A percentile compares a stretch with the other conserved stretches of the same genome.
phyloP scores from a whole-genome alignment of 768 basidiomycete species.

The Pulveroboletus frians region DNA sequence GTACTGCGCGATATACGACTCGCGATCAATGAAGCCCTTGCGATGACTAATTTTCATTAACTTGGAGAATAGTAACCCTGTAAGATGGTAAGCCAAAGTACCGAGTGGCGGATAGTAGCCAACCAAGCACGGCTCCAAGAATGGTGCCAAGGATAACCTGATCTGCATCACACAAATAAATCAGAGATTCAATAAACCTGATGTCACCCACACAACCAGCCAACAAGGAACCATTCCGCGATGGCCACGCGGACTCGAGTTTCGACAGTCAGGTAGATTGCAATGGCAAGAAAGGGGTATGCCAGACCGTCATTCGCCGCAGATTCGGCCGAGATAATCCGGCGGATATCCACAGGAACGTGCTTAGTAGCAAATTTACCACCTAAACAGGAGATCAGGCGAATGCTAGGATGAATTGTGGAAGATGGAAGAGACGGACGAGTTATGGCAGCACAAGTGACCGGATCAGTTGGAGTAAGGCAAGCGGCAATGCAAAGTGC shows the following conservation, averaged over 20 bases:
- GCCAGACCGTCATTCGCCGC: conserved; percentile 96
- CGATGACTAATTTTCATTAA: conserved; percentile 67
- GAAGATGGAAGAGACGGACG: conserved; percentile 35
- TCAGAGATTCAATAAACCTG: neutral
- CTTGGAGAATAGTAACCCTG: conserved; percentile 64
- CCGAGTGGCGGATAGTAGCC: conserved; percentile 2
- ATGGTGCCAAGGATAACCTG: conserved; percentile 72
- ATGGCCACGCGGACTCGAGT: conserved; percentile 56
- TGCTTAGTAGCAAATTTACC: conserved; percentile 66
- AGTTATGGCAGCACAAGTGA: conserved; percentile 81
- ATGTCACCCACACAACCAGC: conserved; percentile 57
- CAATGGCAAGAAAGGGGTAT: conserved; percentile 84
- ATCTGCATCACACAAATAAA: conserved; percentile 40
- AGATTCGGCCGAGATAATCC: conserved; percentile 80
- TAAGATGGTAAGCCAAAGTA: neutral
- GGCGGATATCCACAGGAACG: conserved; percentile 72
- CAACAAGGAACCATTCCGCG: conserved; percentile 80
- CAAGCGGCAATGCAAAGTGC: conserved; percentile 85
- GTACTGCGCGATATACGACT: conserved; percentile 86
- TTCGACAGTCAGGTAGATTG: conserved; percentile 82
- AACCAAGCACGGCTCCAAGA: conserved; percentile 57
- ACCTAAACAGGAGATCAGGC: conserved; percentile 34
- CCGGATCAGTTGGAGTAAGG: conserved; percentile 91
- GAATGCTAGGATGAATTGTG: neutral
- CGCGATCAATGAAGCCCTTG: conserved; percentile 64